A percentile compares a stretch with the other conserved stretches of the same genome.
These are phyloP conservation scores for Pythium brachiatum DNA, from an alignment of 352 stramenopile species.

Conservation along the genomic window DNA sequence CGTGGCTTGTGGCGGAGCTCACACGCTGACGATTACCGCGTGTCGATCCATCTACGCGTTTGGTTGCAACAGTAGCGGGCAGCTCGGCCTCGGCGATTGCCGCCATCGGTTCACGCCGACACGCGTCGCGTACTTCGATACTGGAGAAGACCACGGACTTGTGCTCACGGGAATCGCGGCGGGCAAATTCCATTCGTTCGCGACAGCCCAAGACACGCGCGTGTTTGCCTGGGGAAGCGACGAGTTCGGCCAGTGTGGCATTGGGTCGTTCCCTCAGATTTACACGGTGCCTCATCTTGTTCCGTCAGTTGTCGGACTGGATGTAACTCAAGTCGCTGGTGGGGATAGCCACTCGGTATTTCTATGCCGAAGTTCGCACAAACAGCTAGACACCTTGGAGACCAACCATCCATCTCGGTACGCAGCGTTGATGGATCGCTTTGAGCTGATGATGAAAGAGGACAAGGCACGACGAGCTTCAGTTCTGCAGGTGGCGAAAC, in stretches of 20 bases:
- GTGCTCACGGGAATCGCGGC: constrained; percentile 41
- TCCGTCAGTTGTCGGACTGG: constrained; percentile 49
- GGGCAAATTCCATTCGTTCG: constrained; percentile 58
- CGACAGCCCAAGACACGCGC: constrained; percentile 40
- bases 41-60: constrained; percentile 46
- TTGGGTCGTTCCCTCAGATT: constrained; percentile 64
- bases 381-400: constrained; percentile 46
- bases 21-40: constrained; percentile 52
- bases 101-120: constrained; percentile 40
- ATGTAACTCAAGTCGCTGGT: constrained; percentile 48
- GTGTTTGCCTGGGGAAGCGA: constrained; percentile 73
- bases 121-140: constrained; percentile 52
- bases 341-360: constrained; percentile 55
- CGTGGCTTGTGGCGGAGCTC: constrained; percentile 54
- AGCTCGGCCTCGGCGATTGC: constrained; percentile 64
- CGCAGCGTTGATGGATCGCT: constrained; percentile 35
- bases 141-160: constrained; percentile 1
- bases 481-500: constrained; percentile 34
- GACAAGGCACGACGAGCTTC: constrained; percentile 31
- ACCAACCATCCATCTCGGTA: constrained; percentile 45
- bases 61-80: constrained; percentile 54
- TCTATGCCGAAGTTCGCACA: constrained; percentile 36
- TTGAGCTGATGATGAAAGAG: constrained; percentile 38
- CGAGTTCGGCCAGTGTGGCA: constrained; percentile 69
- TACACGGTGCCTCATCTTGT: constrained; percentile 78